These are phyloP conservation scores for Cercospora canescens DNA, from an alignment of 2,329 filamentous ascomycete species.

Conservation along the genomic window DNA sequence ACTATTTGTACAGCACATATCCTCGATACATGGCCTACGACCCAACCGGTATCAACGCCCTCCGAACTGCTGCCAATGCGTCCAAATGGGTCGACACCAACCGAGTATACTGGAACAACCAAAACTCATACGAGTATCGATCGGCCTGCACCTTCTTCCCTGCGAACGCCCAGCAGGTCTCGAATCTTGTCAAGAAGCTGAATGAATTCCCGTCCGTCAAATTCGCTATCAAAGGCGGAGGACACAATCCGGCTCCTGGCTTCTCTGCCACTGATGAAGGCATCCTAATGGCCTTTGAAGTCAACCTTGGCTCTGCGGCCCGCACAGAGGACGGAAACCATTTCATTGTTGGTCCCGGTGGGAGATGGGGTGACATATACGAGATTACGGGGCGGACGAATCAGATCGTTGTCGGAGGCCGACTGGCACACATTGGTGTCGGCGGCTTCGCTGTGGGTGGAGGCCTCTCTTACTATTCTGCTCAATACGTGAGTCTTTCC, in stretches of 20 bases:
- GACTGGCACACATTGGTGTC: conserved; percentile 20
- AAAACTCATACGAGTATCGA: conserved; percentile 23
- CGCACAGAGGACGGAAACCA: conserved; percentile 27
- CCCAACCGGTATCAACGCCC: conserved; percentile 14
- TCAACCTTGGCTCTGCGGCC: conserved; percentile 38
- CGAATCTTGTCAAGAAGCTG: conserved; percentile 54
- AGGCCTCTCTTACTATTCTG: conserved; percentile 22
- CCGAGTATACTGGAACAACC: conserved; percentile 27
- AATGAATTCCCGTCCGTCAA: conserved; percentile 48
- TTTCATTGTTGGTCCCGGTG: conserved; percentile 22
- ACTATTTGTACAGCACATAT: conserved; percentile 24
- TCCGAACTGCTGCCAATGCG: conserved; percentile 17
- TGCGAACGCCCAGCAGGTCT: conserved; percentile 52
- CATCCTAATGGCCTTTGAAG: conserved; percentile 47
- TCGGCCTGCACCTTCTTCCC: conserved; percentile 42
- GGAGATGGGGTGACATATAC: conserved; percentile 26
- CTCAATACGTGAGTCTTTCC: conserved; percentile 17
- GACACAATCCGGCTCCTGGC: conserved; percentile 49
- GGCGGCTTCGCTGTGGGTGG: conserved; percentile 22
- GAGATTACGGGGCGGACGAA: conserved; percentile 21
- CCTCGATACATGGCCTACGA: conserved; percentile 25
- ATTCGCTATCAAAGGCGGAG: conserved; percentile 57
- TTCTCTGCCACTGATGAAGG: conserved; percentile 49
- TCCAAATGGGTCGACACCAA: conserved; percentile 23
- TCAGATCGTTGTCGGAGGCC: conserved; percentile 20